Conservation (phyloP, 2,329 filamentous ascomycete genomes). For the Ophiostoma perfectum region DNA sequence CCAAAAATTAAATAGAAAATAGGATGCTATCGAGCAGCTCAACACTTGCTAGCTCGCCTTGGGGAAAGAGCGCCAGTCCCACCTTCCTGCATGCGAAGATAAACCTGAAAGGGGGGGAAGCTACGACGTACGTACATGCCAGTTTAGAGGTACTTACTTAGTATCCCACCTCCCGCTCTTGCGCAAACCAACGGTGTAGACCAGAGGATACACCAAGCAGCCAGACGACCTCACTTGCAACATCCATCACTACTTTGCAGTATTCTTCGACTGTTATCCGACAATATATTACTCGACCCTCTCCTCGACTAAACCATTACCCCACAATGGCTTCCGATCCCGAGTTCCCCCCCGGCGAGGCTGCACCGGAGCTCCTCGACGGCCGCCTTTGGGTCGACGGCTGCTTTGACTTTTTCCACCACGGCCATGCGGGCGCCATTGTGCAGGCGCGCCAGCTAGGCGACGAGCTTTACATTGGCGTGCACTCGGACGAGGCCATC, state of each 20-base stretch:
- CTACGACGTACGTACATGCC: conserved; percentile 7
- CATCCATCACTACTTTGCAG: no score
- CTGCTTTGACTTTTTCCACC: conserved; percentile 98
- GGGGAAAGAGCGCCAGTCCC: conserved; percentile 6
- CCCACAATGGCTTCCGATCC: conserved; percentile 22
- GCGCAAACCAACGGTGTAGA: conserved; percentile 5
- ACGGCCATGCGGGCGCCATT: conserved; percentile 94
- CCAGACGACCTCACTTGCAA: no score
- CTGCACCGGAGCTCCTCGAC: conserved; percentile 52
- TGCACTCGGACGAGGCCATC: conserved; percentile 94
- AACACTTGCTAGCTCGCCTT: conserved; percentile 2
- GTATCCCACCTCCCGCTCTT: neutral
- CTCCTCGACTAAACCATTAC: no score
- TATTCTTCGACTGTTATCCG: no score
- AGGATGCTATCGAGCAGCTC: neutral
- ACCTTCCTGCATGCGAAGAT: conserved; percentile 10
- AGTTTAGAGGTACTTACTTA: neutral
- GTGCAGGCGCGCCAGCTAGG: conserved; percentile 91
- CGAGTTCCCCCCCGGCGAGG: conserved; percentile 39
- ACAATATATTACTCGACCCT: no score
- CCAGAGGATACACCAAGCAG: no score
- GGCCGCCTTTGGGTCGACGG: conserved; percentile 96
- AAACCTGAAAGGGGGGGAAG: conserved; percentile 5
- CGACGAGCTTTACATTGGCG: conserved; percentile 79
- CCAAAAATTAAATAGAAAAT: neutral